Evolutionary conservation across 2,329 filamentous ascomycete species (phyloP), one percentile per base, ranked within the genome.

Genomic region (Aaosphaeria pasadenensis): DNA sequence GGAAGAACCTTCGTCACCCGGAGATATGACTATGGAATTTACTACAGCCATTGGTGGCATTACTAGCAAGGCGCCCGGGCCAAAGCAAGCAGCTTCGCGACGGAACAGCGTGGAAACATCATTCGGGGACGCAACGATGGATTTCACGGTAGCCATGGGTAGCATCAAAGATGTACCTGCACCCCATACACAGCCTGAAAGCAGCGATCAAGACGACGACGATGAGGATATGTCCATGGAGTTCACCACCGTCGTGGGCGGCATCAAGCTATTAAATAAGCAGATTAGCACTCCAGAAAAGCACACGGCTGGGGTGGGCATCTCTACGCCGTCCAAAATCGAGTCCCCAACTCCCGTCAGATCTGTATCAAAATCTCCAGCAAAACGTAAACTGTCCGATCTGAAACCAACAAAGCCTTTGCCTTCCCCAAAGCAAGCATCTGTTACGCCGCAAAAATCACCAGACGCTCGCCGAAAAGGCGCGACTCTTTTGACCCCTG

Each of bases 211-310:
- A 7, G 17, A 39, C 4, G 48, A 55, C 28, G 43, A 56, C 39
- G 69, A 71, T 63, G 71, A 72, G 66, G 79, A 74, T 65, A 71
- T 78, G 29, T 76, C 75, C n/a, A 79, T 79, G 76, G 76, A 79
- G 45, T 69, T 78, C 31, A 78, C 76, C 1, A 71, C 72, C n/a
- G 72, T 74, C 6, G 60, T 78, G 40, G 76, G 74, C 5, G 73
- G 72, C 33, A 76, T 77, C 47, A 69, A 62, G 49, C 57, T 55
- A 32, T 29, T 53, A 24, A 54, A 44, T 5, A 50, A 51, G n/a
- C 43, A 42, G 40, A 38, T 50, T 29, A 33, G 11, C 5, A 42
- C 40, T 13, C 44, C 48, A 17, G 53, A 51, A 11, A 43, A 39
- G 4, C 47, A 49, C 7, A 50, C 54, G 4, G 30, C 53, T 28